phyloP scores from a whole-genome alignment of 176 grass and related monocot species.

The Triticum dicoccoides region DNA sequence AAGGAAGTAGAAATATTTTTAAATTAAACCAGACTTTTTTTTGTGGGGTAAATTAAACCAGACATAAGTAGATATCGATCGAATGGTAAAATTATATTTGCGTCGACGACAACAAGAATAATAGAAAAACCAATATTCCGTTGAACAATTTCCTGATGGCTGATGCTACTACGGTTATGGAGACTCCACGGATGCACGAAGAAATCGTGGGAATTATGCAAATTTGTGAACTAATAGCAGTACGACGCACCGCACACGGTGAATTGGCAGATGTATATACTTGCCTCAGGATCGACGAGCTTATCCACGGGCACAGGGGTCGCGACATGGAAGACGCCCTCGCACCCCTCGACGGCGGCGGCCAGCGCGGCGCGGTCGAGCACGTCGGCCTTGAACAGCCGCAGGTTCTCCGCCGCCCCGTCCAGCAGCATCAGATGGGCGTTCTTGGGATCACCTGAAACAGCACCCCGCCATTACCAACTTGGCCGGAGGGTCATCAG shows the following conservation, averaged over 20 bases:
- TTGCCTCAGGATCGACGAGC: slow-evolving; percentile 28
- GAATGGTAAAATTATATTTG: background rate
- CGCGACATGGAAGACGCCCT: slow-evolving; percentile 46
- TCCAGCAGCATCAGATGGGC: slow-evolving; percentile 40
- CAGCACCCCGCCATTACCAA: background rate
- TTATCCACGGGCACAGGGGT: slow-evolving; percentile 30
- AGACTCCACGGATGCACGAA: background rate
- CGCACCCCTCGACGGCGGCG: slow-evolving; percentile 39
- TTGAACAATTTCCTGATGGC: background rate
- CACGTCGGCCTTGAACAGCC: slow-evolving; percentile 53
- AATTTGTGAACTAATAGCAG: background rate
- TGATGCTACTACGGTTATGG: background rate
- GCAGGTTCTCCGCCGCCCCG: slow-evolving; percentile 32
- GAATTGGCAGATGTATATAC: background rate
- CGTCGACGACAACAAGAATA: background rate
- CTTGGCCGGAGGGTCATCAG: background rate
- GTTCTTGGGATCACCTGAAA: slow-evolving; percentile 31
- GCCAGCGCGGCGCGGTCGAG: slow-evolving; percentile 28
- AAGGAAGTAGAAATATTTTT: too few species aligned
- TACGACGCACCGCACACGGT: background rate
- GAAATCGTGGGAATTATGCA: background rate
- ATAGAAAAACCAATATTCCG: background rate
- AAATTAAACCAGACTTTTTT: too few species aligned
- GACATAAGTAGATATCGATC: too few species aligned
- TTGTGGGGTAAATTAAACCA: too few species aligned